phyloP scores from a whole-genome alignment of 257 asterid genomes.

The Solanum medicagineum region DNA sequence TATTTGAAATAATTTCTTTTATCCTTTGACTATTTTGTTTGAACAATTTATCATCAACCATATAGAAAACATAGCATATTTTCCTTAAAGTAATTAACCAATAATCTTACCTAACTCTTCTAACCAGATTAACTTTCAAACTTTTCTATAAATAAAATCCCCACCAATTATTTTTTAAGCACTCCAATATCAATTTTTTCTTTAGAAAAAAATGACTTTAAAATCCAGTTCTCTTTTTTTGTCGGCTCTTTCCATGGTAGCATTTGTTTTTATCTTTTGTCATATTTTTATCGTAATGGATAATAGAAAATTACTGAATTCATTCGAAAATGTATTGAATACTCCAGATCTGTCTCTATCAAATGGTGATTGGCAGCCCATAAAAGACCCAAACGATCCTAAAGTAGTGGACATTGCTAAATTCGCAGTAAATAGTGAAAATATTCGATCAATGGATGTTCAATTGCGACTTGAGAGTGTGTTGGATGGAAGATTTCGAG shows the following conservation, averaged over 20 bases:
- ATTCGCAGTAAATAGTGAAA: neutral
- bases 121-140: neutral
- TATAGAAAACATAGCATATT: neutral
- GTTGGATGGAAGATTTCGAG: neutral
- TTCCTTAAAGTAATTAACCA: neutral
- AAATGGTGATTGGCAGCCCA: neutral
- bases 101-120: neutral
- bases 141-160: neutral
- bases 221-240: neutral
- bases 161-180: neutral
- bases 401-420: neutral
- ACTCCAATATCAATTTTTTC: neutral
- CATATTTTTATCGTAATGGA: neutral
- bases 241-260: neutral
- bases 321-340: neutral
- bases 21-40: neutral
- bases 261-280: neutral
- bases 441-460: neutral
- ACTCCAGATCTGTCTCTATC: neutral
- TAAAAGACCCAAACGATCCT: neutral
- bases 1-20: neutral
- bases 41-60: neutral
- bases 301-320: neutral
- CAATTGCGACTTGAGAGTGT: neutral
- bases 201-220: neutral